phyloP scores from a whole-genome alignment of 495 filamentous ascomycete species.

The Trypethelium eluteriae region DNA sequence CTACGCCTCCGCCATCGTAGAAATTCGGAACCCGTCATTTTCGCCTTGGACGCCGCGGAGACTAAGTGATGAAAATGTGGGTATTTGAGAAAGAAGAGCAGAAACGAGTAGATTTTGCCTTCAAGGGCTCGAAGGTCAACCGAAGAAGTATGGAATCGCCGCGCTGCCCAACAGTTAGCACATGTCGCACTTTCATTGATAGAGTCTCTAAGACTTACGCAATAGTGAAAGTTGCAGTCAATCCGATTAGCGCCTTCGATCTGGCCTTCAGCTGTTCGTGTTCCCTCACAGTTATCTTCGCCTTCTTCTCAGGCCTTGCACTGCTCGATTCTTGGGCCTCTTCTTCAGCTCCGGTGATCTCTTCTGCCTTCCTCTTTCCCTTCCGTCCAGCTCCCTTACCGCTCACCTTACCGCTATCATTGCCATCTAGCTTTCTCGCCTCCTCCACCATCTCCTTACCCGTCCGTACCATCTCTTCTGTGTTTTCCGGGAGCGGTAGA shows the following conservation, averaged over 20 bases:
- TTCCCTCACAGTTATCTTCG: constrained; percentile 58
- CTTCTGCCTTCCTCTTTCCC: constrained; percentile 75
- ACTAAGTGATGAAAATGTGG: neutral
- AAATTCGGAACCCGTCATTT: neutral
- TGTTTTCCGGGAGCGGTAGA: constrained; percentile 62
- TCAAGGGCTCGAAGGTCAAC: neutral
- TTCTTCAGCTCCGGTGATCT: constrained; percentile 53
- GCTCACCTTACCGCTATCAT: constrained; percentile 58
- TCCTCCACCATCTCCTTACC: constrained; percentile 87
- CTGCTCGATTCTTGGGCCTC: constrained; percentile 30
- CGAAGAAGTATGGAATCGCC: constrained; percentile 16
- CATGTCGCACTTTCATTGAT: neutral
- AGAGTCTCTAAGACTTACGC: constrained; percentile 57
- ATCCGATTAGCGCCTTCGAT: constrained; percentile 73
- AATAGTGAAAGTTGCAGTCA: constrained; percentile 75
- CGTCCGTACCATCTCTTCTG: constrained; percentile 71
- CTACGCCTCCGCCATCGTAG: neutral
- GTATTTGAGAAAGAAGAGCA: neutral
- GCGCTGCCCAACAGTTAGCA: neutral
- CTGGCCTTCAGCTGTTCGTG: constrained; percentile 65
- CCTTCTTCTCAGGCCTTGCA: constrained; percentile 39
- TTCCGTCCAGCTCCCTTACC: constrained; percentile 43
- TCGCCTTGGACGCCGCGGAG: neutral
- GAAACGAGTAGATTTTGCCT: neutral
- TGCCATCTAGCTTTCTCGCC: constrained; percentile 53